These are phyloP conservation scores for Penicillium vulpinum DNA, from an alignment of 2,329 filamentous ascomycete species.

Conservation along the genomic window DNA sequence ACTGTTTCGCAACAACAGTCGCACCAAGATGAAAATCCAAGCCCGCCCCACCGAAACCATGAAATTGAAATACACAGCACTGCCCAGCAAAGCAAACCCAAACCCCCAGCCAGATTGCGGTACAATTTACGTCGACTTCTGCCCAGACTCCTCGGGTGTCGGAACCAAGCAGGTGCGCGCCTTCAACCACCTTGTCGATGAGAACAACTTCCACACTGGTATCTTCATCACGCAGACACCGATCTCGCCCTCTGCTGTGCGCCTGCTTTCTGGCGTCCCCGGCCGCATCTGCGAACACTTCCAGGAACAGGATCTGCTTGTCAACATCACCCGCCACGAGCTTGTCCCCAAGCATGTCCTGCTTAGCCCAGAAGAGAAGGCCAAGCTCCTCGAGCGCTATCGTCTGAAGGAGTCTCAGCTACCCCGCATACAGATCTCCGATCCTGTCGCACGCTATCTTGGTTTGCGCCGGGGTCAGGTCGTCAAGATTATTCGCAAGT, in stretches of 20 bases:
- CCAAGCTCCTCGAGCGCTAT: constrained; percentile 80
- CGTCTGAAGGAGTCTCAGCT: constrained; percentile 96
- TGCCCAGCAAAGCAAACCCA: constrained; percentile 67
- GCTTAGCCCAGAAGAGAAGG: constrained; percentile 87
- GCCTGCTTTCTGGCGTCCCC: constrained; percentile 76
- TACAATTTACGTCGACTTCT: constrained; percentile 92
- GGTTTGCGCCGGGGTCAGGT: constrained; percentile 89
- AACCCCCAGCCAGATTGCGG: constrained; percentile 74
- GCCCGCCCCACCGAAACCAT: constrained; percentile 81
- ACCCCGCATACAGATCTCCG: constrained; percentile 84
- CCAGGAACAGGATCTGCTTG: constrained; percentile 89
- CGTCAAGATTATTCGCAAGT: constrained; percentile 96
- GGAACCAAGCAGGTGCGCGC: constrained; percentile 90
- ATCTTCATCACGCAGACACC: constrained; percentile 83
- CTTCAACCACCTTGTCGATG: constrained; percentile 79
- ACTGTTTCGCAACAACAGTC: constrained; percentile 53
- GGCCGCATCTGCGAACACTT: constrained; percentile 89
- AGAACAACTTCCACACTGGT: constrained; percentile 81
- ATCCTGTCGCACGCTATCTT: constrained; percentile 89
- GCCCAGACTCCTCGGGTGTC: constrained; percentile 68
- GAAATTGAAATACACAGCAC: constrained; percentile 78
- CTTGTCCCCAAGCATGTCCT: constrained; percentile 92
- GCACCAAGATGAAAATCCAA: constrained; percentile 81
- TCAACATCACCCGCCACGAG: constrained; percentile 98
- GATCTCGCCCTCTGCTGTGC: constrained; percentile 83